phyloP scores from a whole-genome alignment of 768 basidiomycete genomes.

The Macrolepiota fuliginosa region DNA sequence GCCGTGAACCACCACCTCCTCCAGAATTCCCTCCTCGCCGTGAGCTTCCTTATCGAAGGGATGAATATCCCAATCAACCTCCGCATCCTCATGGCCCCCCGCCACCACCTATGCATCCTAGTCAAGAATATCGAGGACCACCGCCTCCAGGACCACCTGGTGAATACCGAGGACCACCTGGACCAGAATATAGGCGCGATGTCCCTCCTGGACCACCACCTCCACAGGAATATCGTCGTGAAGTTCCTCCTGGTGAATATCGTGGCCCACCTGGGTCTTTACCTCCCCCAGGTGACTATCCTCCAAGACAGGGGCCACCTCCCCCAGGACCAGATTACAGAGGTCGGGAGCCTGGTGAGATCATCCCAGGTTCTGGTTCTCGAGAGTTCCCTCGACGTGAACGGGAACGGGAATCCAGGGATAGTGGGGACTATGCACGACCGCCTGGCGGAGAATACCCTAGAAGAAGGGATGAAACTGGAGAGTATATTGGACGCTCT shows the following conservation, averaged over 20 bases:
- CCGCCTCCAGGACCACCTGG: conserved; percentile 5
- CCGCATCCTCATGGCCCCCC: conserved; percentile 3
- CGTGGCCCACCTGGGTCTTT: conserved; percentile 9
- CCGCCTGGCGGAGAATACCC: conserved; percentile 8
- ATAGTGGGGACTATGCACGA: conserved; percentile 9
- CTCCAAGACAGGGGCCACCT: conserved; percentile 5
- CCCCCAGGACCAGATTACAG: conserved; percentile 4
- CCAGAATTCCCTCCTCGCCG: conserved; percentile 7
- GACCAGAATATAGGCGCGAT: conserved; percentile 6
- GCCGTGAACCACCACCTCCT: conserved; percentile 6
- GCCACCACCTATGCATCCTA: conserved; percentile 15
- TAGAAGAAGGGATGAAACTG: conserved; percentile 8
- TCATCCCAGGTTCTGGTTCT: not conserved
- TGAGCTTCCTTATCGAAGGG: conserved; percentile 9
- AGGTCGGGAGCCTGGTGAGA: conserved; percentile 10
- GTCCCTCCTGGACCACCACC: not conserved
- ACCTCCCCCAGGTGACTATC: conserved; percentile 10
- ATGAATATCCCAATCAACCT: conserved; percentile 6
- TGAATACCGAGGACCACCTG: conserved; percentile 6
- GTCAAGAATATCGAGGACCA: conserved; percentile 6
- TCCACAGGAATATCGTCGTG: conserved; percentile 6
- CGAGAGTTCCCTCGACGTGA: conserved; percentile 9
- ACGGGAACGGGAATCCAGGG: conserved; percentile 7
- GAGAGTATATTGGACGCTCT: not conserved
- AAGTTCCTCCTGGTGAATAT: conserved; percentile 7